Percentiles rank a stretch among this genome's conserved stretches.
These are phyloP conservation scores for Puya raimondii DNA, from an alignment of 176 grass and related monocot species.

Conservation along the genomic window DNA sequence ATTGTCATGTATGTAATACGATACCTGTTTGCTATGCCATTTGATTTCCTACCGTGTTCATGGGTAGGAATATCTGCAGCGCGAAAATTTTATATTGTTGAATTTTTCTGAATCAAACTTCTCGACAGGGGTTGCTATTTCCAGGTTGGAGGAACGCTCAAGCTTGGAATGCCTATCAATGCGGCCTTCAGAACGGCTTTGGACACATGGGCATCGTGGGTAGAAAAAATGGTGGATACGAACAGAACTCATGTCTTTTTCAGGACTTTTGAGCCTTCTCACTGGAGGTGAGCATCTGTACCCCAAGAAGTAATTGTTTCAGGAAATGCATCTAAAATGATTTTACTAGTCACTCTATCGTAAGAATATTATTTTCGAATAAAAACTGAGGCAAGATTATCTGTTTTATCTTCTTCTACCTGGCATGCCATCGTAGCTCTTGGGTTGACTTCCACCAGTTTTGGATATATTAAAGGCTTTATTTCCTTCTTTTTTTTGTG, in stretches of 20 bases:
- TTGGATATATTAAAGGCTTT: too few species aligned
- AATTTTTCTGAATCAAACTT: conserved; percentile 17
- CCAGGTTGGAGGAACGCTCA: conserved; percentile 62
- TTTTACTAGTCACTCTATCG: background rate
- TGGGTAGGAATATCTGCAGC: background rate
- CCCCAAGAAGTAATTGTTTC: background rate
- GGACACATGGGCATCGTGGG: conserved; percentile 88
- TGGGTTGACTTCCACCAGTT: too few species aligned
- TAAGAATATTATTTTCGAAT: background rate
- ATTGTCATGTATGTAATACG: background rate
- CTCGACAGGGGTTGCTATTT: conserved; percentile 93
- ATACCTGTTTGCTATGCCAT: too few species aligned
- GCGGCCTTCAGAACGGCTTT: conserved; percentile 84
- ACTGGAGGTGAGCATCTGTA: conserved; percentile 66
- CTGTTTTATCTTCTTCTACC: background rate
- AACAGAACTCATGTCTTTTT: conserved; percentile 73
- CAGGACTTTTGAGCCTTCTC: conserved; percentile 88
- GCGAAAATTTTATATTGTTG: background rate
- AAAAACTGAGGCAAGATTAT: background rate
- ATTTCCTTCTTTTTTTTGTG: too few species aligned
- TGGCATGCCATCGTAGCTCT: background rate
- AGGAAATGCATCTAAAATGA: background rate
- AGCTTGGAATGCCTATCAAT: conserved; percentile 78
- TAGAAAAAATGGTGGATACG: conserved; percentile 55
- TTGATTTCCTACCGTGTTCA: too few species aligned